Percentiles rank a stretch among this genome's conserved stretches.
Evolutionary conservation across 805 yeast genomes (phyloP).

Genomic region (Ogataea paraovalis): DNA sequence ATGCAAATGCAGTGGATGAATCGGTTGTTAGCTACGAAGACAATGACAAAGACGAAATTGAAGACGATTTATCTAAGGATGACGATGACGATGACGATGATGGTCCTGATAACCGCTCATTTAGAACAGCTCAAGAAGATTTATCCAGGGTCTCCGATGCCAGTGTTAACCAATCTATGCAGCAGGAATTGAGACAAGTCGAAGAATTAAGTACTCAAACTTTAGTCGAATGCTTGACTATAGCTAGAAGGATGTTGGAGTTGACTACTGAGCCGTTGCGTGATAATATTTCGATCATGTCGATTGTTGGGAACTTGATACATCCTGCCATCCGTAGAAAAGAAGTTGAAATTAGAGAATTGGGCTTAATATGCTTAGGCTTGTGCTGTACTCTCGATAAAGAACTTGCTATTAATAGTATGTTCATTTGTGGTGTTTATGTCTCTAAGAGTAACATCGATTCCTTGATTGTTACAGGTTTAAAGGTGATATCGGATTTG

Average conservation of each 20-base stretch:
- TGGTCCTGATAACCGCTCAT: slow-evolving; percentile 16
- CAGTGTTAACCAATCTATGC: slow-evolving; percentile 30
- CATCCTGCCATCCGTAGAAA: slow-evolving; percentile 70
- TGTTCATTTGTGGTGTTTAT: slow-evolving; percentile 62
- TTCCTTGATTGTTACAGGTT: slow-evolving; percentile 54
- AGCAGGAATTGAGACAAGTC: slow-evolving; percentile 34
- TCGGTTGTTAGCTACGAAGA: slow-evolving; percentile 21
- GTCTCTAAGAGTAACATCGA: slow-evolving; percentile 57
- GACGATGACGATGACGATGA: slow-evolving; percentile 25
- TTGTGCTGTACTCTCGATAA: slow-evolving; percentile 71
- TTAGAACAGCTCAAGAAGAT: slow-evolving; percentile 29
- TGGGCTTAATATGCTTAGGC: slow-evolving; percentile 76
- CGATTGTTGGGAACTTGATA: slow-evolving; percentile 72
- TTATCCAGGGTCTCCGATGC: slow-evolving; percentile 30
- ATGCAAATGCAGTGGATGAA: slow-evolving; percentile 21
- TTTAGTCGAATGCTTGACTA: slow-evolving; percentile 57
- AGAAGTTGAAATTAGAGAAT: slow-evolving; percentile 49
- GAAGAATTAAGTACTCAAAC: slow-evolving; percentile 42
- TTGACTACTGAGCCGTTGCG: slow-evolving; percentile 60
- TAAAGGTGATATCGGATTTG: slow-evolving; percentile 73
- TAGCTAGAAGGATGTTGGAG: slow-evolving; percentile 68
- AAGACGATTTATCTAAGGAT: slow-evolving; percentile 19
- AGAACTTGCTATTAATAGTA: slow-evolving; percentile 58
- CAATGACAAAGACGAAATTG: slow-evolving; percentile 21
- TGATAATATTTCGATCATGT: slow-evolving; percentile 59